Conservation (phyloP, 2,329 filamentous ascomycete genomes). For the Aspergillus terreus region DNA sequence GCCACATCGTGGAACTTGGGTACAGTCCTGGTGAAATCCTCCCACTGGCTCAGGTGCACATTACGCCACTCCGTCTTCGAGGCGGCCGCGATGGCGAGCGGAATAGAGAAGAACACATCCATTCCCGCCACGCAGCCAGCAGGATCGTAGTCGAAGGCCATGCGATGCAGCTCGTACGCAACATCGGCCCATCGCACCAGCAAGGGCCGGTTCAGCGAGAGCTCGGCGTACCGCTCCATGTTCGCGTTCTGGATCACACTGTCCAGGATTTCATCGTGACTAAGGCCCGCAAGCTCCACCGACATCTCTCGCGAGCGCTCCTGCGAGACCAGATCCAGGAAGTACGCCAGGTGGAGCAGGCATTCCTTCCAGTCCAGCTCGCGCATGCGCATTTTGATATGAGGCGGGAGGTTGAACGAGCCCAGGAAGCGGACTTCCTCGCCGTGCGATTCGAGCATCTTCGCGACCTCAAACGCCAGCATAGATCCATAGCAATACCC, state of each 20-base stretch:
- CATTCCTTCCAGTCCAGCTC: conserved; percentile 39
- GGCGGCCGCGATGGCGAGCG: conserved; percentile 28
- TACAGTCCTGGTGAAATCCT: conserved; percentile 26
- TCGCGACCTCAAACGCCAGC: conserved; percentile 50
- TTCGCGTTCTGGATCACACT: conserved; percentile 9
- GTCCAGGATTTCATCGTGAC: conserved; percentile 13
- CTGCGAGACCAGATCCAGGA: conserved; percentile 41
- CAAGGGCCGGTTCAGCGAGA: conserved; percentile 24
- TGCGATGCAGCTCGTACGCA: conserved; percentile 29
- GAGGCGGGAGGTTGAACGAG: conserved; percentile 48
- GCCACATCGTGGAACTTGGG: conserved; percentile 32
- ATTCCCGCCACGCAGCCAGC: conserved; percentile 31
- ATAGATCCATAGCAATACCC: conserved; percentile 52
- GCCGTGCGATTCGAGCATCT: conserved; percentile 39
- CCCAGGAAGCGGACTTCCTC: conserved; percentile 44
- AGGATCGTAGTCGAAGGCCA: conserved; percentile 45
- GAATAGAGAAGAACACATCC: conserved; percentile 43
- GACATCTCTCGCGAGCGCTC: not conserved
- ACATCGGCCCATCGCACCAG: conserved; percentile 8
- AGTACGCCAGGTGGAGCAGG: conserved; percentile 41
- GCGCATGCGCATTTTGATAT: conserved; percentile 45
- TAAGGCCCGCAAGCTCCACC: not conserved
- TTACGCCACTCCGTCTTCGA: conserved; percentile 10
- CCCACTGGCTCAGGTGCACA: conserved; percentile 33
- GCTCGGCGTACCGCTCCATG: conserved; percentile 11